These are phyloP conservation scores for Suaeda aralocaspica DNA, from an alignment of 148 eudicot genomes.

Conservation along the genomic window DNA sequence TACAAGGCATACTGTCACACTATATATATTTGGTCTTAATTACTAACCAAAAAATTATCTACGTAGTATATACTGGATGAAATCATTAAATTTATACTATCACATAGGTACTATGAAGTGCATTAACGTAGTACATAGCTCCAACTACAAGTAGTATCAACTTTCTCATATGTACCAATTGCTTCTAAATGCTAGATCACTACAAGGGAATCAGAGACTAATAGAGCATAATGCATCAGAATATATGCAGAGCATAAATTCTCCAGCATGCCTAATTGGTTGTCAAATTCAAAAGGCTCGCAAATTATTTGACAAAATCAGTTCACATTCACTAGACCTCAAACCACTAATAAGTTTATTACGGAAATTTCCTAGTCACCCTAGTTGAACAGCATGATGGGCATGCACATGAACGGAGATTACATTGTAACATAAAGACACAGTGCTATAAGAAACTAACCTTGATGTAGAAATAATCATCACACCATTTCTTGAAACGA, in stretches of 20 bases:
- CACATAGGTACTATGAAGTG: too few species aligned
- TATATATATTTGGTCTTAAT: too few species aligned
- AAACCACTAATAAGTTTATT: background rate
- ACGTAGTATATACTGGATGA: too few species aligned
- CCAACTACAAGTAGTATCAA: background rate
- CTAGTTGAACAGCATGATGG: background rate
- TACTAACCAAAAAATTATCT: too few species aligned
- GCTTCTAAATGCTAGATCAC: background rate
- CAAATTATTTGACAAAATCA: background rate
- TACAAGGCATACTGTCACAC: too few species aligned
- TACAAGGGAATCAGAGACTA: background rate
- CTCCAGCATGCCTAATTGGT: background rate
- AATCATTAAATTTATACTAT: too few species aligned
- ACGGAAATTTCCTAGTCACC: background rate
- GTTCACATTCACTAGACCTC: background rate
- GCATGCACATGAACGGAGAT: background rate
- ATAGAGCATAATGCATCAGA: background rate
- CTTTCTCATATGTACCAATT: background rate
- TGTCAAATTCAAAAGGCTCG: background rate
- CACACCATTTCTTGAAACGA: conserved; percentile 99
- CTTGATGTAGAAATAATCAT: conserved; percentile 95
- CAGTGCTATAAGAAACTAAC: conserved; percentile 30
- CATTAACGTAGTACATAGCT: background rate
- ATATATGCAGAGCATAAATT: background rate
- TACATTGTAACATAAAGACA: background rate